phyloP scores from a whole-genome alignment of 352 stramenopile genomes.

The Globisporangium recalcitrans region DNA sequence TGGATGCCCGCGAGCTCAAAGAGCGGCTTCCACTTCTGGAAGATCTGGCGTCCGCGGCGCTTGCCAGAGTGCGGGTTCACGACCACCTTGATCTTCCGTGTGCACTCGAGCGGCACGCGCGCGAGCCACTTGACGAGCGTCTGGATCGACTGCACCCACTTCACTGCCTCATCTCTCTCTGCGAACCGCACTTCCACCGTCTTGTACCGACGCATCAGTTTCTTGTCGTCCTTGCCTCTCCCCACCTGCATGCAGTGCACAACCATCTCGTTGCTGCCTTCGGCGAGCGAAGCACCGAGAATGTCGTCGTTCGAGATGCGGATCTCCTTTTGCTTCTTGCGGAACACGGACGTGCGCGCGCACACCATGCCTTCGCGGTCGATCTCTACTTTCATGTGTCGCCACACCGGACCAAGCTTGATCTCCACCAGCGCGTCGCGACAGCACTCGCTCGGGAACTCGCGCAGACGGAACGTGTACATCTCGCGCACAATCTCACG shows the following conservation, averaged over 20 bases:
- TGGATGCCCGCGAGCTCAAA: conserved; percentile 60
- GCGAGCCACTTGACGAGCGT: conserved; percentile 66
- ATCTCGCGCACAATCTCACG: conserved; percentile 68
- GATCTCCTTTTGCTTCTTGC: conserved; percentile 52
- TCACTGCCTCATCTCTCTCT: conserved; percentile 20
- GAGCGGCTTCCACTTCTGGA: conserved; percentile 49
- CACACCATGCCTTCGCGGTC: conserved; percentile 53
- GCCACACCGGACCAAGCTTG: conserved; percentile 46
- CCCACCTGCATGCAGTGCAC: conserved; percentile 68
- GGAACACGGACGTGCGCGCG: conserved; percentile 50
- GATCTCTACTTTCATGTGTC: conserved; percentile 41
- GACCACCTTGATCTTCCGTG: conserved; percentile 65
- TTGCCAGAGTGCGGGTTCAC: conserved; percentile 72
- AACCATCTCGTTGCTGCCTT: conserved; percentile 24
- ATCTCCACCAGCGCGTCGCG: conserved; percentile 31
- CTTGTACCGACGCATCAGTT: conserved; percentile 51
- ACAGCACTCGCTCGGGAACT: conserved; percentile 48
- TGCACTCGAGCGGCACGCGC: conserved; percentile 45
- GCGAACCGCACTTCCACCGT: conserved; percentile 35
- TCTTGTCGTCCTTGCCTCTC: conserved; percentile 42
- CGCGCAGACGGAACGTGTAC: conserved; percentile 48
- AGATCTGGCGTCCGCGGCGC: conserved; percentile 57
- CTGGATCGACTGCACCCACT: conserved; percentile 42
- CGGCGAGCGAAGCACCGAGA: conserved; percentile 30
- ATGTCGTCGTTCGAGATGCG: conserved; percentile 53